A percentile compares a stretch with the other conserved stretches of the same genome.
Conservation (phyloP, 208 protist species). For the Crithidia acanthocephali region DNA sequence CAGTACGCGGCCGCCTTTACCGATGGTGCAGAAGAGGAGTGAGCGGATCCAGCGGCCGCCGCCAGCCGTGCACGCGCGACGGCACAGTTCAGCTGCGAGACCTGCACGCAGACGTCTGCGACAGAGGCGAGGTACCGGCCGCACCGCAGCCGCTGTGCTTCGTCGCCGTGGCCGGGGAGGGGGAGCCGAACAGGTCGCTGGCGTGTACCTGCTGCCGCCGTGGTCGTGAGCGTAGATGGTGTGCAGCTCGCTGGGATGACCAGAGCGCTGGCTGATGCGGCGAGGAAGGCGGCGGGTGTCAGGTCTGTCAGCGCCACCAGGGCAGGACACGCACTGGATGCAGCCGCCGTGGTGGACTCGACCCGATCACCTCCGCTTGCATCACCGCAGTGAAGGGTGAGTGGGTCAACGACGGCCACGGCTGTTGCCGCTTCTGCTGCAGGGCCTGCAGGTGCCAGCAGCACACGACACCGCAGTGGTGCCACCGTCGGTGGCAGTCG, state of each 20-base stretch:
- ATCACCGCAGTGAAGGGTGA: neutral
- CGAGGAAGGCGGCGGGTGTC: neutral
- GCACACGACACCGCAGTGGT: slow-evolving; percentile 28
- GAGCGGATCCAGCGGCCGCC: neutral
- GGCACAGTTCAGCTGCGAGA: slow-evolving; percentile 53
- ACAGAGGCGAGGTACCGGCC: slow-evolving; percentile 38
- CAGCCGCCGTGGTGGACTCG: neutral
- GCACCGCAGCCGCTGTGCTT: slow-evolving; percentile 2
- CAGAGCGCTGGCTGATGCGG: no score
- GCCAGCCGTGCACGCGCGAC: slow-evolving; percentile 24
- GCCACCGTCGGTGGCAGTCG: slow-evolving; percentile 16
- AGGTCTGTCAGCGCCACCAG: neutral
- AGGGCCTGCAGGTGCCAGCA: neutral
- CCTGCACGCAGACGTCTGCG: slow-evolving; percentile 41
- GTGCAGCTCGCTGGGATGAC: no score
- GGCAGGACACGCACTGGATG: neutral
- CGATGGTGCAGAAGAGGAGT: neutral
- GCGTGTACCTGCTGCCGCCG: neutral
- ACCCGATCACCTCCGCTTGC: slow-evolving; percentile 17
- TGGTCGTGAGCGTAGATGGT: no score
- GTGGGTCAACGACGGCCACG: slow-evolving; percentile 10
- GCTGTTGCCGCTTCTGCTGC: neutral
- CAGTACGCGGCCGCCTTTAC: neutral
- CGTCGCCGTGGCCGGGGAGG: neutral
- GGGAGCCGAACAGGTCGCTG: neutral